Base-by-base conservation (phyloP, 768 basidiomycete genomes). In the Leccinum uliginosum region DNA sequence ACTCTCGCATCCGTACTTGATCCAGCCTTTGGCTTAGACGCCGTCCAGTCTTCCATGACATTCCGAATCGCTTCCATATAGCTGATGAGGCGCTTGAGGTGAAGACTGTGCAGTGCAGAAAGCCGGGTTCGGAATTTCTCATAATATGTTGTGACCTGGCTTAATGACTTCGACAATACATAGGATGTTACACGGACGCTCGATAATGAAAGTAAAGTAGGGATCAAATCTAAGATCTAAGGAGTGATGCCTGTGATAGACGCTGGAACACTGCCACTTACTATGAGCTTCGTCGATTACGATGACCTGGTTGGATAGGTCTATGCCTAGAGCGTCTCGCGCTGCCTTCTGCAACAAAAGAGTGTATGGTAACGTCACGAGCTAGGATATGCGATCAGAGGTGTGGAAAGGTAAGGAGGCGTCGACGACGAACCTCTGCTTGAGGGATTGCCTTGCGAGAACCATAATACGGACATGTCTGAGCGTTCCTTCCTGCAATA, bases 271-370 rank as follows among this genome's bases (percentile, higher is more conserved):
- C 3, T 65, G 29, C 10, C 19, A 75, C 91, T 56, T 64, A 94
- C 93, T 98, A 71, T 99, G 96, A 0, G 96, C 96, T 75, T 99
- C 96, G 66, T 99, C 96, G 53, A 99, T 84, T 23, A 98, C 80
- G 29, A 99, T 83, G 17, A 98, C 78, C 64, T 97, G 93, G 64
- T 86, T 82, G 11, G 80, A 87, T 46, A 97, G 75, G 65, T 91
- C 83, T 56, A 99, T 94, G 2, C 89, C 89, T 0, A 98, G 78
- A 0, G 93, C 85, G 65, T 97, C 92, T 50, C 96, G 78, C 2
- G 94, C 91, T 1, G 81, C 80, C 59, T 83, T 87, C 59, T 92
- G 87, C 5, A 99, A 75, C 1, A 98, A 77, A 19, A 98, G 84
- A 70, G 95, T 96, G 69, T 99, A 99, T 0, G 96, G 97, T 8